These are phyloP conservation scores for Chaetomium cochliodes DNA, from an alignment of 495 filamentous ascomycete genomes.

Conservation along the genomic window DNA sequence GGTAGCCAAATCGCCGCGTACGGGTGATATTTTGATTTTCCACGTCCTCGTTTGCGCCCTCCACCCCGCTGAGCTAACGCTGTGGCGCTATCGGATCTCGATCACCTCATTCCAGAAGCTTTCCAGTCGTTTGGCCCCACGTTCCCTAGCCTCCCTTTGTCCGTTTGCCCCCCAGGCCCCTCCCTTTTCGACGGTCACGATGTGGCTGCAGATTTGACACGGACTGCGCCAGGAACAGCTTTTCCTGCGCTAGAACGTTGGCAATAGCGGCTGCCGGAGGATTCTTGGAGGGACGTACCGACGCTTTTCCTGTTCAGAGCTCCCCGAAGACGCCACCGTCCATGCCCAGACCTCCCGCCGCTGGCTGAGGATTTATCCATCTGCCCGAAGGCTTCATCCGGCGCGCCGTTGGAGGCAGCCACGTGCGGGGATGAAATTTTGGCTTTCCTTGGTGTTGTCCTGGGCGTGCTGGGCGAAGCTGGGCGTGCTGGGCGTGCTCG, in stretches of 20 bases:
- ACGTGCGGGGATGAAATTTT: slow-evolving; percentile 34
- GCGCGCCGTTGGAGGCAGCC: slow-evolving; percentile 31
- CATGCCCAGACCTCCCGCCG: slow-evolving; percentile 9
- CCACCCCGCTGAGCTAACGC: too few species aligned
- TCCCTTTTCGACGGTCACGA: not conserved
- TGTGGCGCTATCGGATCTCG: not conserved
- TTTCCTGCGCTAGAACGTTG: slow-evolving; percentile 1
- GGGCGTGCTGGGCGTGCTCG: slow-evolving; percentile 13
- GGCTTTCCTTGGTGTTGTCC: slow-evolving; percentile 17
- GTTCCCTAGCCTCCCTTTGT: slow-evolving; percentile 8
- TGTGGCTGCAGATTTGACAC: slow-evolving; percentile 3
- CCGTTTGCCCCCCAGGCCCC: not conserved
- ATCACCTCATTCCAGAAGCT: slow-evolving; percentile 18
- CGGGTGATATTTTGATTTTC: too few species aligned
- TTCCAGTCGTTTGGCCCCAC: not conserved
- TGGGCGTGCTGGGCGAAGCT: slow-evolving; percentile 17
- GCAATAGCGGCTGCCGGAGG: not conserved
- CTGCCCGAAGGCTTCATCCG: slow-evolving; percentile 37
- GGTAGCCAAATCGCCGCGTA: not conserved
- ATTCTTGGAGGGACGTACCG: not conserved
- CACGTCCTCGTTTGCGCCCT: too few species aligned
- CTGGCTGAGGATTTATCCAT: slow-evolving; percentile 32
- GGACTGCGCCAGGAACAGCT: not conserved
- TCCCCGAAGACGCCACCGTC: slow-evolving; percentile 6
- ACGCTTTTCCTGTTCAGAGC: slow-evolving; percentile 2